phyloP scores from a whole-genome alignment of 495 filamentous ascomycete genomes.

The Neurospora sp. region DNA sequence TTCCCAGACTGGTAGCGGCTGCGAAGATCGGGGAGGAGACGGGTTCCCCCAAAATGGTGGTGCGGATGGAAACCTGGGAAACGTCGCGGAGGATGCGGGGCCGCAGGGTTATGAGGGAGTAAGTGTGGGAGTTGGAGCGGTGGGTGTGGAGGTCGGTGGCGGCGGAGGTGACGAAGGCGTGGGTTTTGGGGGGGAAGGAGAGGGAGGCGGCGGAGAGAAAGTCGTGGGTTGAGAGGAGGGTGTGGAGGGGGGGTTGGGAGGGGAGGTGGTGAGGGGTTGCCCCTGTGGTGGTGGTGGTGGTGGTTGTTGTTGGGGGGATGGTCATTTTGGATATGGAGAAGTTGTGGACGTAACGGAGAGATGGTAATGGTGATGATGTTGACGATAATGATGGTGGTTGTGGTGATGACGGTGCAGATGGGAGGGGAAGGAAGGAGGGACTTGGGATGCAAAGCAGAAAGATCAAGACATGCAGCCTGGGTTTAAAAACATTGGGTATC shows the following conservation, averaged over 20 bases:
- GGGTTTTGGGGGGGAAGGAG: constrained; percentile 58
- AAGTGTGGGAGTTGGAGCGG: constrained; percentile 39
- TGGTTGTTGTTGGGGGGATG: neutral
- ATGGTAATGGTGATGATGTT: neutral
- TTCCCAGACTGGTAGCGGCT: constrained; percentile 66
- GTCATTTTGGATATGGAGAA: neutral
- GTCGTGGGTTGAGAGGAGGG: constrained; percentile 63
- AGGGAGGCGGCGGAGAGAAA: constrained; percentile 56
- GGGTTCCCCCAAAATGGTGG: constrained; percentile 51
- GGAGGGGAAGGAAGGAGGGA: constrained; percentile 29
- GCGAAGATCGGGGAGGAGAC: constrained; percentile 57
- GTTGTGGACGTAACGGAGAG: no score
- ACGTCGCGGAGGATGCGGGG: constrained; percentile 67
- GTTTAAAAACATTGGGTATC: neutral
- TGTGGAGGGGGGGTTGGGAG: constrained; percentile 47
- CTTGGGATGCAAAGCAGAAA: neutral
- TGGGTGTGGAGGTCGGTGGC: constrained; percentile 68
- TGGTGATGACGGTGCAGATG: neutral
- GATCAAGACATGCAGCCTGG: neutral
- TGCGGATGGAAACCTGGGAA: constrained; percentile 38
- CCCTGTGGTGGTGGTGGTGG: neutral
- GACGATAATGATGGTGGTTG: constrained; percentile 6
- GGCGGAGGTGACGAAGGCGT: constrained; percentile 76
- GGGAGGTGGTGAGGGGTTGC: neutral
- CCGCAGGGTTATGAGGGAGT: constrained; percentile 58